Evolutionary conservation across 1,139 yeast genomes (phyloP).

Genomic region (Suzukiozyma palmioleophila): DNA sequence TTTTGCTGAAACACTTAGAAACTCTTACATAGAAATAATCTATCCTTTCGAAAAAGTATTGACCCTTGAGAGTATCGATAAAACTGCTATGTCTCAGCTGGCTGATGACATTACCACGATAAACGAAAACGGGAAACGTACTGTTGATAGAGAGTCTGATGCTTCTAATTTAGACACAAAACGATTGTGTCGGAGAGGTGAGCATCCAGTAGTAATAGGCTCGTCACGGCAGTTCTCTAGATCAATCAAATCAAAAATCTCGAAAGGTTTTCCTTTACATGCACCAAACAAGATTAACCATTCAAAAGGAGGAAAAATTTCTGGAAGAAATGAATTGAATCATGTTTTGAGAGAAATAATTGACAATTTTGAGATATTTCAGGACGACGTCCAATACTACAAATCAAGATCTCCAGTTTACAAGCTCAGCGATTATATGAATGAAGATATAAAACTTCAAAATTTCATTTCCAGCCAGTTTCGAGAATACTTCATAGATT

Average conservation of each 20-base stretch:
- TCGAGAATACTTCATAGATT: neutral
- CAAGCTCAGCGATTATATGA: conserved; percentile 49
- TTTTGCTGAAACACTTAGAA: conserved; percentile 61
- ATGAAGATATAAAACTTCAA: conserved; percentile 43
- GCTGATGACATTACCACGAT: conserved; percentile 1
- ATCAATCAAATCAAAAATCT: conserved; percentile 36
- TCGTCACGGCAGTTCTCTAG: conserved; percentile 45
- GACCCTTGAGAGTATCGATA: neutral
- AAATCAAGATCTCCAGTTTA: conserved; percentile 39
- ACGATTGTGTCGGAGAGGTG: neutral
- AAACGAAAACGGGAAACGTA: conserved; percentile 10
- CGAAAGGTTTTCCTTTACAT: conserved; percentile 49
- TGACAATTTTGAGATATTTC: conserved; percentile 16
- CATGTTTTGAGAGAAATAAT: conserved; percentile 18
- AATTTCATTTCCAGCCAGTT: conserved; percentile 17
- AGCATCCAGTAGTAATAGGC: conserved; percentile 35
- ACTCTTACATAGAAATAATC: conserved; percentile 43
- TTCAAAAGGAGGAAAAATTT: conserved; percentile 27
- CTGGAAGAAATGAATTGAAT: conserved; percentile 26
- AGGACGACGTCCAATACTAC: conserved; percentile 27
- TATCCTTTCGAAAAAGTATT: conserved; percentile 23
- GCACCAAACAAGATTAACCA: conserved; percentile 35
- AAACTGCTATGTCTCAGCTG: conserved; percentile 1
- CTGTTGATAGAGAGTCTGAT: neutral
- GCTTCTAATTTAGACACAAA: neutral